Evolutionary conservation across 305 asterid species (phyloP), one percentile per base, ranked within the genome.

Genomic region (Lippia alba): DNA sequence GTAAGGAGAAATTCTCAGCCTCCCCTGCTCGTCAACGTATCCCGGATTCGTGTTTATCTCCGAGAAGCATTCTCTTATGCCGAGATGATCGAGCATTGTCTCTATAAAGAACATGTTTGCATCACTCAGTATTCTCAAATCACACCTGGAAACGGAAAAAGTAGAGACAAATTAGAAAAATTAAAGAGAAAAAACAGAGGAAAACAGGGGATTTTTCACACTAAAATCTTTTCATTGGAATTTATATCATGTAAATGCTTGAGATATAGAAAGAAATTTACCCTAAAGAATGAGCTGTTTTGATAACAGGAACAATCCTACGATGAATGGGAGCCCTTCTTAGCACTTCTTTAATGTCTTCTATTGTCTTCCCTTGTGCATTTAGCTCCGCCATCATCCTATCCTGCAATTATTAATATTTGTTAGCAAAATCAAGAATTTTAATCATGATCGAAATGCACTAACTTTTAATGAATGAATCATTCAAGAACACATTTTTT

Each of bases 121-220:
- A 66, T 93, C 98, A 48, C 98, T 93, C 67, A 93, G 84, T 5
- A 93, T 74, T 82, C 92, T 89, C 88, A 93, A 66, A 81, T 91
- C 97, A 79, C 97, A 93, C 77, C 98, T 91, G 54, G 39, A 71
- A 65, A 49, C 12, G 12, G 4, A 39, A 12, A 0, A n/a, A n/a
- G n/a, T n/a, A n/a, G n/a, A n/a, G n/a, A 60, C 9, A 60, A 57
- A 62, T 48, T 40, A 3, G 32, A 12, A 59, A 11, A n/a, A n/a
- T n/a, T n/a, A n/a, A 17, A 5, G 30, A 61, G 0, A 12, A 14
- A 60, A 48, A 65, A 36, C 3, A 45, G 16, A 46, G 10, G 15
- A 49, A 33, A 36, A 50, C 34, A 39, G 6, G 41, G 41, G 41
- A 36, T 0, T 18, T 0, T 16, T 34, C 30, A 8, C 5, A 36